Base-by-base conservation (phyloP, 1,284 basidiomycete species). In the Rhodotorula glutinis region DNA sequence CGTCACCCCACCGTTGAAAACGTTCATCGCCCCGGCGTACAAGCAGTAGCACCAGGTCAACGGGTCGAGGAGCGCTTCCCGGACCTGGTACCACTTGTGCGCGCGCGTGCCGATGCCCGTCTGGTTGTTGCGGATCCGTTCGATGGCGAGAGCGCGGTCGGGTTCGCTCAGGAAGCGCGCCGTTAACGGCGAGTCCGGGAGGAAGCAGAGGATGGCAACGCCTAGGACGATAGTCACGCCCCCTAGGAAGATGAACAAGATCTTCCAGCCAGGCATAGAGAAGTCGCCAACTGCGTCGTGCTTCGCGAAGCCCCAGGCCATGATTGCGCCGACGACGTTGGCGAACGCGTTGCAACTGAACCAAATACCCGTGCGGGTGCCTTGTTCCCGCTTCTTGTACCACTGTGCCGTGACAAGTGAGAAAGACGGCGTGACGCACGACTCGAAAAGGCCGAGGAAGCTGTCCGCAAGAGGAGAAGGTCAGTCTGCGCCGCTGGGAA, bases 61-160 rank as follows among this genome's bases (percentile, higher is more conserved):
- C 53, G 75, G 75, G 63, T 78, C 77, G 30, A 58, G 66, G 17
- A 78, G 52, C 29, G 78, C 78, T 13, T 69, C 70, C 41, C 76
- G 46, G n/a, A 73, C 76, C 60, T 79, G 78, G 25, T 70, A 60
- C 68, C 66, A 71, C 68, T 79, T 76, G 67, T 77, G 77, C 52
- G 55, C 70, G 57, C 71, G 77, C n/a, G 75, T 75, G 67, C 78
- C 78, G 69, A 76, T 72, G 58, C 75, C 72, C 40, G 74, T 75
- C 66, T 76, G 74, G 68, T 76, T 76, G 14, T 66, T 62, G n/a
- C 76, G 73, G 27, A 79, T 76, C 53, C 78, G 76, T n/a, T 72
- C 67, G 49, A 79, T 76, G 33, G 77, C 77, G 19, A 77, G 62
- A 27, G 67, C 60, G 44, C 75, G 65, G 38, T 76, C 71, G 14